Conservation (phyloP, 306 rosid genomes). For the Pueraria montana region DNA sequence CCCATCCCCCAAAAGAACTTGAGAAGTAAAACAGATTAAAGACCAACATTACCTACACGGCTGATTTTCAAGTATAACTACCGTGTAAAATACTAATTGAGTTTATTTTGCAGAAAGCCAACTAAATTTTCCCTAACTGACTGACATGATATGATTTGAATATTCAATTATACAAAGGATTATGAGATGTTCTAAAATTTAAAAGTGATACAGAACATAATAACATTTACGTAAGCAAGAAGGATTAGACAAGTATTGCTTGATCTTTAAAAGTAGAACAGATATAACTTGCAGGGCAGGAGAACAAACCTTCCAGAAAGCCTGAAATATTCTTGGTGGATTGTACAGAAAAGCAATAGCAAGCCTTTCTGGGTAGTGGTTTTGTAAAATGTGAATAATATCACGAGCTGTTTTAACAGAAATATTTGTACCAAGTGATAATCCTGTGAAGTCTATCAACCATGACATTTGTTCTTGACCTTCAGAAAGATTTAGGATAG, state of each 20-base stretch:
- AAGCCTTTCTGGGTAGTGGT: conserved; percentile 95
- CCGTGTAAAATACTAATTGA: background rate
- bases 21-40: conserved; percentile 5
- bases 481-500: conserved; percentile 80
- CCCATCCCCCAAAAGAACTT: conserved; percentile 2
- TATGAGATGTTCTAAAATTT: background rate
- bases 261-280: conserved; percentile 30
- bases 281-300: conserved; percentile 36
- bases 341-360: conserved; percentile 74
- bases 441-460: conserved; percentile 91
- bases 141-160: conserved; percentile 6
- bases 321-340: conserved; percentile 93
- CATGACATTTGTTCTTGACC: conserved; percentile 94
- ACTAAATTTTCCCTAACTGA: background rate
- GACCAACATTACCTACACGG: background rate
- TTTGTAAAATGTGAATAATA: conserved; percentile 78
- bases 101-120: conserved; percentile 18
- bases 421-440: conserved; percentile 62
- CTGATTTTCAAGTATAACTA: background rate
- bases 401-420: conserved; percentile 80
- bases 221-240: conserved; percentile 12
- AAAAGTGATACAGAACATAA: conserved; percentile 4
- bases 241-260: background rate
- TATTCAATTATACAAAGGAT: conserved; percentile 1
- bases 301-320: conserved; percentile 82